Percentiles rank a stretch among this genome's conserved stretches.
phyloP scores from a whole-genome alignment of 208 protist species.

The Trichomonas tenax region DNA sequence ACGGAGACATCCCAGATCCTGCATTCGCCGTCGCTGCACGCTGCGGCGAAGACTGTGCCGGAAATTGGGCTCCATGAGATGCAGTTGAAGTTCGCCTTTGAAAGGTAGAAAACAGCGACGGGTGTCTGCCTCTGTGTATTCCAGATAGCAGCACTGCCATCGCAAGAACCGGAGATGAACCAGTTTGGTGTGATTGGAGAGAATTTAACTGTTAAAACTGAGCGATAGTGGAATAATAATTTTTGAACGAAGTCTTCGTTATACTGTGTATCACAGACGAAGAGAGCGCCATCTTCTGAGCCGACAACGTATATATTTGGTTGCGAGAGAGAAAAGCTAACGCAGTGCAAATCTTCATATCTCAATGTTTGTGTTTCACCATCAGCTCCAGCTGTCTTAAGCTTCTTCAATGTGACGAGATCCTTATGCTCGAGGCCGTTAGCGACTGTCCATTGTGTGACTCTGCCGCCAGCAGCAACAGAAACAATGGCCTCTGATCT shows the following conservation, averaged over 20 bases:
- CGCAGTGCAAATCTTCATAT: neutral
- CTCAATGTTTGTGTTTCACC: neutral
- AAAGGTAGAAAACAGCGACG: neutral
- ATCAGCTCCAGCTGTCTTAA: neutral
- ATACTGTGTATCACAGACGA: constrained; percentile 4
- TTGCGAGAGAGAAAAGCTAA: neutral
- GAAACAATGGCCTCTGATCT: neutral
- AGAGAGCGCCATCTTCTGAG: neutral
- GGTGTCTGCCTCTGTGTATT: neutral
- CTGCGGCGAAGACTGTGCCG: constrained; percentile 7
- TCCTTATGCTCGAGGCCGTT: constrained; percentile 14
- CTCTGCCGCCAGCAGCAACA: neutral
- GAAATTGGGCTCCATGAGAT: neutral
- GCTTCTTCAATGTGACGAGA: neutral
- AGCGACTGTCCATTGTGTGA: constrained; percentile 18
- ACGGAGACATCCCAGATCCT: constrained; percentile 4
- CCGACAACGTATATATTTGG: constrained; percentile 11
- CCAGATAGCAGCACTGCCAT: neutral
- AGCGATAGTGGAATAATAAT: neutral
- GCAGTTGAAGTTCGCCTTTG: neutral
- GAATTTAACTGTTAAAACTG: neutral
- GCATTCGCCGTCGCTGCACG: neutral
- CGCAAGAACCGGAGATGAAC: neutral
- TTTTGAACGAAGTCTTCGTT: constrained; percentile 16
- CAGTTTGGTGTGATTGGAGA: neutral